Evolutionary conservation across 129 eudicot species (phyloP), one percentile per base, ranked within the genome.

Genomic region (Smallanthus sonchifolius): DNA sequence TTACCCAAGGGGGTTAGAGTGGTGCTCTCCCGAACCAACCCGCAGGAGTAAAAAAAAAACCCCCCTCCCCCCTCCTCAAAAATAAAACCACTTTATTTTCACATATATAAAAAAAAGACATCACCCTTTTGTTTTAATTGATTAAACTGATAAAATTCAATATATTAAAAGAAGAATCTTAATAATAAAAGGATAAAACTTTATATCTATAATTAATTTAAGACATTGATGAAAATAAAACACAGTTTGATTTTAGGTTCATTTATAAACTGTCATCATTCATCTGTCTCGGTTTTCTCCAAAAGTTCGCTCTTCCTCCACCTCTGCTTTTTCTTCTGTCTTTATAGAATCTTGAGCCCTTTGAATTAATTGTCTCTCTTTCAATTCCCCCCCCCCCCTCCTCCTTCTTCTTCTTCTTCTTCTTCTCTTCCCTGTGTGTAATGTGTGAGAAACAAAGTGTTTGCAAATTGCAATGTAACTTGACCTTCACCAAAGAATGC

Each of bases 281-380:
- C 34, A 60, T 69, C 65, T 72, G 45, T 78, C 82, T 78, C 56
- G 72, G 15, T 54, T 70, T 57, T 77, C 75, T 16, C 67, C 51
- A 56, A 77, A 77, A 68, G 81, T 28, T 44, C 64, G 17, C 59
- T 43, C 42, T 59, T 15, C 35, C 47, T 65, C 68, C 47, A 10
- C 14, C 16, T 47, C 67, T 79, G 61, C 78, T 72, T 78, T 52
- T 64, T 39, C 60, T 38, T 51, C 76, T 77, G 76, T 52, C 78
- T 72, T 79, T 79, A 79, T 79, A 30, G 83, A 79, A 72, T 54
- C 73, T 52, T 15, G 83, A 71, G 83, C 83, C 83, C 42, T 72
- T 79, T 72, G 67, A 64, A 71, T 79, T 79, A 51, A 42, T 63
- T 51, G 54, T 56, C 67, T 57, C 49, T 69, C 55, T 51, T 59